Evolutionary conservation across 331 rosid genomes (phyloP).

Genomic region (Rhamnella rubrinervis): DNA sequence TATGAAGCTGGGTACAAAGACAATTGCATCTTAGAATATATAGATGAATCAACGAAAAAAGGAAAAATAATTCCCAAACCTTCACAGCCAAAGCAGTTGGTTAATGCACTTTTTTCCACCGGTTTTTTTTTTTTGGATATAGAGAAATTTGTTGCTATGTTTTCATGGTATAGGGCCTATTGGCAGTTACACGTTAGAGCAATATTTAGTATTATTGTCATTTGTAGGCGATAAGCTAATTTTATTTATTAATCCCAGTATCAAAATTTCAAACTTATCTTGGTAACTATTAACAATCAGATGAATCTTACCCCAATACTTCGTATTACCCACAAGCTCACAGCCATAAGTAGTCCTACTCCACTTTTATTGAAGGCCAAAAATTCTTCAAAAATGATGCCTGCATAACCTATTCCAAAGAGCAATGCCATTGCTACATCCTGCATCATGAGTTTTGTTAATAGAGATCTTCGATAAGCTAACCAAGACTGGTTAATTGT

Average conservation of each 20-base stretch:
- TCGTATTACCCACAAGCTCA: conserved; percentile 85
- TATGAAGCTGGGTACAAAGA: not conserved
- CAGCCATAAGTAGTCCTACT: conserved; percentile 95
- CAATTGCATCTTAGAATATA: not conserved
- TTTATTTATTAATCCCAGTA: too few relatives aligned
- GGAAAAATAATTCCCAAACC: too few relatives aligned
- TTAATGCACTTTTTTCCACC: too few relatives aligned
- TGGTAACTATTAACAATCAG: not conserved
- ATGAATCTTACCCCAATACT: conserved; percentile 77
- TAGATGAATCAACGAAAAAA: not conserved
- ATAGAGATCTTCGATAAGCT: conserved; percentile 37
- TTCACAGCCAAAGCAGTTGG: too few relatives aligned
- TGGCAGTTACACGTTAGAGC: too few relatives aligned
- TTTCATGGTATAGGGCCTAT: too few relatives aligned
- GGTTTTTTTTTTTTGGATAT: too few relatives aligned
- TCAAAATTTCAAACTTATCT: too few relatives aligned
- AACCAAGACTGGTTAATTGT: conserved; percentile 96
- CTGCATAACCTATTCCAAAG: conserved; percentile 91
- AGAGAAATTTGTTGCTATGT: too few relatives aligned
- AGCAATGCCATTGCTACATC: conserved; percentile 92
- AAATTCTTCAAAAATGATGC: conserved; percentile 95
- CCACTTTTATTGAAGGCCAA: conserved; percentile 96
- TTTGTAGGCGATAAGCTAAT: too few relatives aligned
- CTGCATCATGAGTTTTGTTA: conserved; percentile 32
- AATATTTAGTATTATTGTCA: too few relatives aligned